These are phyloP conservation scores for Triticum timopheevii DNA, from an alignment of 176 grass and related monocot genomes.

Conservation along the genomic window DNA sequence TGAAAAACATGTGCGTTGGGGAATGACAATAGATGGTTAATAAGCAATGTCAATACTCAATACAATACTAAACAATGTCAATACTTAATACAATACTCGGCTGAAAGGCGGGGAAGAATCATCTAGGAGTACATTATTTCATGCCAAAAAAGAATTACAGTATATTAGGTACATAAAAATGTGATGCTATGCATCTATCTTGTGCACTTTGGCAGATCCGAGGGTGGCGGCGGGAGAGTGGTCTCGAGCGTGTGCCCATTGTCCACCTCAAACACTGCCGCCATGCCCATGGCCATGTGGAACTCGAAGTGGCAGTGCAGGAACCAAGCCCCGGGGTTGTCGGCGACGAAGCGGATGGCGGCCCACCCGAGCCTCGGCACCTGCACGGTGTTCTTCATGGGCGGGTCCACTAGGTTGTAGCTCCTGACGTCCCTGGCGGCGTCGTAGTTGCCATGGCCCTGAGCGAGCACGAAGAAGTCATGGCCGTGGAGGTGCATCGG, in stretches of 20 bases:
- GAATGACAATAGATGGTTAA: no score
- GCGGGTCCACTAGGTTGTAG: background rate
- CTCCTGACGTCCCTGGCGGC: background rate
- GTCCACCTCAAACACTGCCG: background rate
- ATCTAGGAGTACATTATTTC: no score
- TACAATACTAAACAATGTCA: no score
- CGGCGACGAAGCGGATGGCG: background rate
- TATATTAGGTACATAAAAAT: no score
- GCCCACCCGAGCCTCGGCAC: background rate
- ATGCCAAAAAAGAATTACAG: no score
- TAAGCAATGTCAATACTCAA: no score
- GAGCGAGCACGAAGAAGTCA: background rate
- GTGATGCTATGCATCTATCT: no score
- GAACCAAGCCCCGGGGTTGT: background rate
- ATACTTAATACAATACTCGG: no score
- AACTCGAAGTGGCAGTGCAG: background rate
- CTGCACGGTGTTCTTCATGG: background rate
- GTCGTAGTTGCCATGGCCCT: background rate
- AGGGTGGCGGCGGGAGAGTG: background rate
- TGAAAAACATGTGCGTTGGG: no score
- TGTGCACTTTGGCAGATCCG: background rate
- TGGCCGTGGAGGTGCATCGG: background rate
- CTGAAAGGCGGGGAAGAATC: no score
- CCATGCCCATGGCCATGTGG: conserved; percentile 2
- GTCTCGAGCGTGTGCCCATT: background rate